Evolutionary conservation across 129 eudicot species (phyloP).

Genomic region (Pulicaria dysenterica): DNA sequence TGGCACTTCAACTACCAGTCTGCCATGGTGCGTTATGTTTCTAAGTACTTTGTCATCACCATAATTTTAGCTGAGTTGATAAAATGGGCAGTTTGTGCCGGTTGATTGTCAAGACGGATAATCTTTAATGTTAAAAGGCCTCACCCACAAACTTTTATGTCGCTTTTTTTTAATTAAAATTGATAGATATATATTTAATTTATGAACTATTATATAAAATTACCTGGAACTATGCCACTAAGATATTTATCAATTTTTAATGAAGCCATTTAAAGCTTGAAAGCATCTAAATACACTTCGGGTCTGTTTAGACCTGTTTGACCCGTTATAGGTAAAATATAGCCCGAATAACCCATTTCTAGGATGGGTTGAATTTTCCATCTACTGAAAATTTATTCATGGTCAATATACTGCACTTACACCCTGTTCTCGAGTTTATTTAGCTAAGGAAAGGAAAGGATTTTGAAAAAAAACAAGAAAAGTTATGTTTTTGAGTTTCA

Average conservation of each 20-base stretch:
- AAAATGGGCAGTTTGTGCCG: neutral
- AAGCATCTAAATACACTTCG: neutral
- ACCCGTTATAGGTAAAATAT: neutral
- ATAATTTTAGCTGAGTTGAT: neutral
- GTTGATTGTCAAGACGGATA: too few species aligned
- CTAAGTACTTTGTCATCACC: constrained; percentile 14
- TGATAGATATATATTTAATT: neutral
- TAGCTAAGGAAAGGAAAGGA: too few species aligned
- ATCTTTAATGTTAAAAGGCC: neutral
- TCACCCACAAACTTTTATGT: neutral
- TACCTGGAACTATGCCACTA: neutral
- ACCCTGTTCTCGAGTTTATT: too few species aligned
- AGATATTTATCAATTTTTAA: neutral
- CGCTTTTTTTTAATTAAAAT: neutral
- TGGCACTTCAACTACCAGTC: constrained; percentile 39
- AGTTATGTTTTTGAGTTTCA: too few species aligned
- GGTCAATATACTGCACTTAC: constrained; percentile 19
- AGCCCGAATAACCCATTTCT: neutral
- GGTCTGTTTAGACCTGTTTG: constrained; percentile 5
- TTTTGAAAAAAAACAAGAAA: too few species aligned
- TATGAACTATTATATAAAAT: neutral
- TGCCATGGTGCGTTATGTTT: constrained; percentile 51
- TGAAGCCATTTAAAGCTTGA: neutral
- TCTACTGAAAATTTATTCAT: constrained; percentile 16
- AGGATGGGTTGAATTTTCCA: neutral